A percentile compares a stretch with the other conserved stretches of the same genome.
Conservation (phyloP, 192 early-diverging fungal genomes). For the Backusella tarrabulga region DNA sequence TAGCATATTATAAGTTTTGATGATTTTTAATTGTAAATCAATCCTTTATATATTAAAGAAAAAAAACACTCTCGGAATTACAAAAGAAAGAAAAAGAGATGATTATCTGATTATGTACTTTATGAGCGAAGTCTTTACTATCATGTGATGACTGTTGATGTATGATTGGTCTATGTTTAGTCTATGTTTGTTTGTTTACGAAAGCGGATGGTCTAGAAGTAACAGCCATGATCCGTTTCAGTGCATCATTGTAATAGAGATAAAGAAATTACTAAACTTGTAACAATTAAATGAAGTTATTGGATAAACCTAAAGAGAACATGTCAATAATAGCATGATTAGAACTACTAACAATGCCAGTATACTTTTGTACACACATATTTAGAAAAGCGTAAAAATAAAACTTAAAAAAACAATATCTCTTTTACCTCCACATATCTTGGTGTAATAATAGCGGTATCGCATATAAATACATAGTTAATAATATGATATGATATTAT, state of each 20-base stretch:
- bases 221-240: not conserved
- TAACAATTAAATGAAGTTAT: not conserved
- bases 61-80: not conserved
- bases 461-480: not conserved
- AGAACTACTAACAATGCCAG: not conserved
- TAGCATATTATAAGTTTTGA: not conserved
- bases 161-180: not conserved
- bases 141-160: not conserved
- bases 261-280: not conserved
- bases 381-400: not conserved
- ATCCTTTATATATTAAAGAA: not conserved
- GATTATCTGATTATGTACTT: not conserved
- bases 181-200: conserved; percentile 1
- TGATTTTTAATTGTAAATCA: not conserved
- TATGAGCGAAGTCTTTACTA: not conserved
- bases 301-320: not conserved
- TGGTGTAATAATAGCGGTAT: not conserved
- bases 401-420: not conserved
- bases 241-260: not conserved
- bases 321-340: not conserved
- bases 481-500: not conserved
- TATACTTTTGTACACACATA: not conserved
- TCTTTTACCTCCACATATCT: not conserved
- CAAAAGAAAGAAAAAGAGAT: not conserved
- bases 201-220: not conserved